Evolutionary conservation across 768 basidiomycete species (phyloP).

Genomic region (Inosperma sp.): DNA sequence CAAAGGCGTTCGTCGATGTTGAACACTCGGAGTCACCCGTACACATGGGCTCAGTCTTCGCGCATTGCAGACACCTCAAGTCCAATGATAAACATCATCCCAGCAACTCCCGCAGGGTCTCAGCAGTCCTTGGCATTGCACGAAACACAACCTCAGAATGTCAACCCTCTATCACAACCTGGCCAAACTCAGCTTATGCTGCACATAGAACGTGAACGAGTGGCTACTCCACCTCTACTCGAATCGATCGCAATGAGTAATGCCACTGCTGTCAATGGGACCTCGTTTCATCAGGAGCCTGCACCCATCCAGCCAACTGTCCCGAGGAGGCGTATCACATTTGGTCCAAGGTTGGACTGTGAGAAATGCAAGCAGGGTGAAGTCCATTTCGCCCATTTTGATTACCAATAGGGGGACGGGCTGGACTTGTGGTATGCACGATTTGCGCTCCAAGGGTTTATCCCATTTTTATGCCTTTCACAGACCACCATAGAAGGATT

Average conservation of each 20-base stretch:
- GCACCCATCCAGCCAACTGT: background rate
- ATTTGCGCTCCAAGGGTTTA: no score
- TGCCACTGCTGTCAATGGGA: no score
- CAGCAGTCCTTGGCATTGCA: background rate
- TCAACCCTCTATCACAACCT: no score
- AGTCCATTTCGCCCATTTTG: conserved; percentile 22
- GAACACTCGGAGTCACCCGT: no score
- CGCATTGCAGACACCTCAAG: background rate
- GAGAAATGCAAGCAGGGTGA: conserved; percentile 27
- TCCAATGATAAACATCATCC: conserved; percentile 1
- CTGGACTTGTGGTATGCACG: background rate
- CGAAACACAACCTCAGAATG: background rate
- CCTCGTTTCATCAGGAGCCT: background rate
- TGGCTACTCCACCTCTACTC: no score
- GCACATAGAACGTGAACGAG: no score
- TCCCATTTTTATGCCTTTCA: no score
- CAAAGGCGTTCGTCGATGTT: no score
- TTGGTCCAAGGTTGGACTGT: conserved; percentile 31
- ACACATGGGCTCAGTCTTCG: no score
- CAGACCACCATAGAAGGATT: no score
- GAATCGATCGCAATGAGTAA: no score
- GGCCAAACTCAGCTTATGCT: no score
- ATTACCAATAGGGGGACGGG: conserved; percentile 6
- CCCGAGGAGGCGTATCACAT: conserved; percentile 26
- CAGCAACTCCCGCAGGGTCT: conserved; percentile 5